A percentile compares a stretch with the other conserved stretches of the same genome.
Conservation (phyloP, 371 early-diverging fungal species). For the Mortierella polycephala region DNA sequence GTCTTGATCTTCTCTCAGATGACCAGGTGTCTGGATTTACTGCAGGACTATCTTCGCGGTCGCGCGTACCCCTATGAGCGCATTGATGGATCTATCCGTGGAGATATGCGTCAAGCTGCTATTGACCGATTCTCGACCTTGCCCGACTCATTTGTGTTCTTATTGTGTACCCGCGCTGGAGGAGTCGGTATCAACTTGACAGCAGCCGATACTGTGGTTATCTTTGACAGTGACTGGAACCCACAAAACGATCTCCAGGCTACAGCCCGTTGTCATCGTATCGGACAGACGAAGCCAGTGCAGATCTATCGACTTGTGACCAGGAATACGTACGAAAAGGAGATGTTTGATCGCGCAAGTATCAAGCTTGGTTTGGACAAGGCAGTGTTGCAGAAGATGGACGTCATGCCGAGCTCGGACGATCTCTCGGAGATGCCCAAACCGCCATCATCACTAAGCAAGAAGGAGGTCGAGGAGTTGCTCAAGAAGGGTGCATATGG, state of each 20-base stretch:
- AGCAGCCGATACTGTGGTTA: slow-evolving; percentile 95
- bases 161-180: slow-evolving; percentile 91
- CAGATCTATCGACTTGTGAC: slow-evolving; percentile 91
- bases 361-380: slow-evolving; percentile 93
- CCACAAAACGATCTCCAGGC: slow-evolving; percentile 98
- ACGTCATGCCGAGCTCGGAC: slow-evolving; percentile 56
- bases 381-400: slow-evolving; percentile 89
- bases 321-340: slow-evolving; percentile 93
- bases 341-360: slow-evolving; percentile 97
- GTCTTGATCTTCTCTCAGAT: slow-evolving; percentile 97
- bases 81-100: slow-evolving; percentile 91
- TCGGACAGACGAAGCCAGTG: slow-evolving; percentile 95
- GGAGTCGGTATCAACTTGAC: slow-evolving; percentile 96
- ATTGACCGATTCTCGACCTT: slow-evolving; percentile 92
- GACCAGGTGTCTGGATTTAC: slow-evolving; percentile 86
- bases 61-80: slow-evolving; percentile 84
- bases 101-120: slow-evolving; percentile 93
- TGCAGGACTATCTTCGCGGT: slow-evolving; percentile 90
- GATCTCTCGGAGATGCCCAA: slow-evolving; percentile 56
- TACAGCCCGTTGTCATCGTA: slow-evolving; percentile 92
- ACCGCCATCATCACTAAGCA: slow-evolving; percentile 57
- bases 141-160: slow-evolving; percentile 84
- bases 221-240: slow-evolving; percentile 98
- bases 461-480: slow-evolving; percentile 90
- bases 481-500: slow-evolving; percentile 94